Base-by-base conservation (phyloP, 352 stramenopile genomes). In the Phytopythium vexans region DNA sequence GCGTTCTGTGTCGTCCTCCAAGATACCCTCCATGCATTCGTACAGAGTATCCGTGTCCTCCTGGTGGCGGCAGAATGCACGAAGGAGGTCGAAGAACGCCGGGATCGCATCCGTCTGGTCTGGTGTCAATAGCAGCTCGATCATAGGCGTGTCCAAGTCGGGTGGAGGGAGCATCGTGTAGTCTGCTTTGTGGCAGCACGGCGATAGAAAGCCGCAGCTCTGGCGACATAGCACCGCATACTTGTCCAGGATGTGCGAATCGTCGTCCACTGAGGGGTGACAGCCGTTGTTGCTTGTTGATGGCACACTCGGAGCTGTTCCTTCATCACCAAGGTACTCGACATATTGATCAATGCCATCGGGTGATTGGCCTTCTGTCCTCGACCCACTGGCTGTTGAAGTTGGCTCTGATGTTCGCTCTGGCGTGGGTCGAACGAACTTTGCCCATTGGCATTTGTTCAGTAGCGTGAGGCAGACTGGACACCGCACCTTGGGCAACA, bases 401-500 rank as follows among this genome's bases (percentile, higher is more conserved):
- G 47, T 40, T 11, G 38, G 35, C 34, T 56, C 52, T 3, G 53
- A 41, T n/a, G 32, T 8, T 3, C 38, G 21, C 35, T 56, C 40
- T n/a, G n/a, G n/a, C n/a, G n/a, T n/a, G n/a, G 74, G 61, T 10
- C 61, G 42, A 7, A 84, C 57, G 21, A 70, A 81, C 6, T 58
- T 54, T 8, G 52, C 52, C 76, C 76, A 87, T 43, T 77, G 70
- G 44, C 52, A 60, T 47, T 77, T 82, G 54, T 82, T 78, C 8
- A 84, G 49, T 9, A 79, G 60, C 8, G 54, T 74, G 41, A 87
- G 54, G 45, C 76, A 87, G 48, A 77, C 66, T 11, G 76, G 76
- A 16, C 76, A 87, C 12, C 73, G 73, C 42, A 87, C 70, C 64
- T 84, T 84, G n/a, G 76, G 76, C 27, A 87, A 51, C 35, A 84